phyloP scores from a whole-genome alignment of 1,139 yeast genomes.

The Taphrina flavorubra region DNA sequence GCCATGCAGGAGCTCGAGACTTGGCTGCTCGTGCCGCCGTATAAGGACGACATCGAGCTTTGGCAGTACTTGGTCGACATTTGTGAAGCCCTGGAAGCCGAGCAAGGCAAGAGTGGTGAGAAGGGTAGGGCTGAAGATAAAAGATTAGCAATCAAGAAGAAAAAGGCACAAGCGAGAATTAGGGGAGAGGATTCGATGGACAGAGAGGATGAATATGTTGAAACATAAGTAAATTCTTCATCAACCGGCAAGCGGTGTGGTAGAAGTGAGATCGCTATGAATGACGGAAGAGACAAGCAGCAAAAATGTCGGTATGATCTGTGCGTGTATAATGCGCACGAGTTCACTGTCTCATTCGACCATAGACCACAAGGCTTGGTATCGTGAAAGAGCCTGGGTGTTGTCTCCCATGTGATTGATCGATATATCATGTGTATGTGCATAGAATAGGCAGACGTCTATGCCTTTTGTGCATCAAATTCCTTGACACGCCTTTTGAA shows the following conservation, averaged over 20 bases:
- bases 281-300: too few relatives aligned
- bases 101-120: background rate
- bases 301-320: too few relatives aligned
- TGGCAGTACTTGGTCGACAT: slow-evolving; percentile 15
- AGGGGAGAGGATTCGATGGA: slow-evolving; percentile 4
- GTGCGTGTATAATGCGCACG: too few relatives aligned
- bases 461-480: slow-evolving; percentile 31
- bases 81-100: slow-evolving; percentile 10
- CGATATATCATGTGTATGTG: background rate
- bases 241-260: too few relatives aligned
- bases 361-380: too few relatives aligned
- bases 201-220: background rate
- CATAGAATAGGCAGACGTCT: background rate
- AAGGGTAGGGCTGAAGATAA: background rate
- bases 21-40: slow-evolving; percentile 37
- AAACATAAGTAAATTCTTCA: too few relatives aligned
- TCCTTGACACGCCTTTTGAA: slow-evolving; percentile 41
- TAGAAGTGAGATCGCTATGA: too few relatives aligned
- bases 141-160: slow-evolving; percentile 6
- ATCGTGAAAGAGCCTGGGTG: too few relatives aligned
- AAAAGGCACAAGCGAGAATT: slow-evolving; percentile 18
- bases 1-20: slow-evolving; percentile 35
- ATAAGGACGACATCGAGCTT: slow-evolving; percentile 22
- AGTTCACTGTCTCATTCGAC: too few relatives aligned
- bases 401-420: too few relatives aligned